phyloP scores from a whole-genome alignment of 345 rosid genomes.

The Chamaenerion angustifolium region DNA sequence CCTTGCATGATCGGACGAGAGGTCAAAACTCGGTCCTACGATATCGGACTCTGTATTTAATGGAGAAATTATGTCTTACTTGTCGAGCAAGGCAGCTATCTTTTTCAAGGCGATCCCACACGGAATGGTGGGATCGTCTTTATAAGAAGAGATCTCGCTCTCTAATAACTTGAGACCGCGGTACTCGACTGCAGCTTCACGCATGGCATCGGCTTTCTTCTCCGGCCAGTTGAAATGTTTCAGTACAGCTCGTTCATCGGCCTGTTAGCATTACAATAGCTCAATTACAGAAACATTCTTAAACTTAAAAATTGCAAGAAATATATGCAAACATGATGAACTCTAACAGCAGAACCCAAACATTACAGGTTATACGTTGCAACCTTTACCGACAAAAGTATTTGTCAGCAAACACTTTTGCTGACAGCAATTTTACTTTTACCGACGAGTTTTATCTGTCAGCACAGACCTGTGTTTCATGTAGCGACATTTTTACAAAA shows the following conservation, averaged over 20 bases:
- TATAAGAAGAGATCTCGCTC: constrained; percentile 42
- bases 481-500: too few relatives aligned
- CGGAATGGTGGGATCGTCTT: constrained; percentile 37
- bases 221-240: constrained; percentile 98
- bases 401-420: too few relatives aligned
- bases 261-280: constrained; percentile 19
- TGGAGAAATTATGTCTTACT: constrained; percentile 23
- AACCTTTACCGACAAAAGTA: too few relatives aligned
- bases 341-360: too few relatives aligned
- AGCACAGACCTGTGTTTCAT: too few relatives aligned
- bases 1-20: constrained; percentile 20
- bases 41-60: too few relatives aligned
- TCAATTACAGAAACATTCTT: not conserved
- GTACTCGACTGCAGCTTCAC: constrained; percentile 84
- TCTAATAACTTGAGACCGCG: constrained; percentile 59
- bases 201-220: constrained; percentile 73
- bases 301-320: not conserved
- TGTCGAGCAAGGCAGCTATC: constrained; percentile 67
- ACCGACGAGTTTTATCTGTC: too few relatives aligned
- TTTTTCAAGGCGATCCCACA: constrained; percentile 60
- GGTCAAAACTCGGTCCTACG: not conserved
- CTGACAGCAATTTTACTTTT: too few relatives aligned
- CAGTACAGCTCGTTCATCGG: constrained; percentile 79
- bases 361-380: too few relatives aligned
- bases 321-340: not conserved